phyloP scores from a whole-genome alignment of 208 protist genomes.

The Trypanosoma boissoni region DNA sequence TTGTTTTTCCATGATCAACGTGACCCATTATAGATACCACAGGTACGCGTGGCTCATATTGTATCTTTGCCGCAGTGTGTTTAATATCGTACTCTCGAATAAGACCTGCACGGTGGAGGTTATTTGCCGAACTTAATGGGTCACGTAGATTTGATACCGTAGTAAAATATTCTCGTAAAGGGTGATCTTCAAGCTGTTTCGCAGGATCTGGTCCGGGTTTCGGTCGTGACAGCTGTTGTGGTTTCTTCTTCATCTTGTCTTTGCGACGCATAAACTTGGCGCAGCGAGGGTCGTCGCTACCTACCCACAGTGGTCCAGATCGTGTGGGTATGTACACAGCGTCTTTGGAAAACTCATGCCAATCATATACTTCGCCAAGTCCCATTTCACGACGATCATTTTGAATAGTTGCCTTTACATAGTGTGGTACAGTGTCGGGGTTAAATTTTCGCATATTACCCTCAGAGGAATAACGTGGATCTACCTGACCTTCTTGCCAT shows the following conservation, averaged over 20 bases:
- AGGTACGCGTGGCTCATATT: constrained; percentile 81
- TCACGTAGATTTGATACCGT: constrained; percentile 78
- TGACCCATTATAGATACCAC: constrained; percentile 99
- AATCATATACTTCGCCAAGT: constrained; percentile 78
- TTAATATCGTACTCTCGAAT: constrained; percentile 86
- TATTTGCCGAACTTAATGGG: constrained; percentile 76
- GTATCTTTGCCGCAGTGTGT: constrained; percentile 73
- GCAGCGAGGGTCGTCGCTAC: constrained; percentile 79
- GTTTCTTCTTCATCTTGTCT: constrained; percentile 84
- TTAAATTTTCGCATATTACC: constrained; percentile 75
- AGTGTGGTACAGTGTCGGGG: constrained; percentile 83
- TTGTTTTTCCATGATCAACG: constrained; percentile 98
- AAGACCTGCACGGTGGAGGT: constrained; percentile 68
- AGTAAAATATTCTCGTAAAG: constrained; percentile 84
- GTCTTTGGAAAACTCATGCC: constrained; percentile 88
- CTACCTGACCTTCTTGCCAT: constrained; percentile 73
- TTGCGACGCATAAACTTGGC: constrained; percentile 66
- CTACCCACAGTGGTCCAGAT: constrained; percentile 82
- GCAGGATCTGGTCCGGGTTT: constrained; percentile 74
- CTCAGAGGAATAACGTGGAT: constrained; percentile 67
- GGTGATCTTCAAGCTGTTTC: constrained; percentile 78
- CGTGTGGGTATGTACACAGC: constrained; percentile 84
- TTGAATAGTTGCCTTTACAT: constrained; percentile 87
- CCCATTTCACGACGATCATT: constrained; percentile 87
- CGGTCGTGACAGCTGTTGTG: constrained; percentile 68